Evolutionary conservation across 768 basidiomycete species (phyloP).

Genomic region (Boletus rubescentipes): DNA sequence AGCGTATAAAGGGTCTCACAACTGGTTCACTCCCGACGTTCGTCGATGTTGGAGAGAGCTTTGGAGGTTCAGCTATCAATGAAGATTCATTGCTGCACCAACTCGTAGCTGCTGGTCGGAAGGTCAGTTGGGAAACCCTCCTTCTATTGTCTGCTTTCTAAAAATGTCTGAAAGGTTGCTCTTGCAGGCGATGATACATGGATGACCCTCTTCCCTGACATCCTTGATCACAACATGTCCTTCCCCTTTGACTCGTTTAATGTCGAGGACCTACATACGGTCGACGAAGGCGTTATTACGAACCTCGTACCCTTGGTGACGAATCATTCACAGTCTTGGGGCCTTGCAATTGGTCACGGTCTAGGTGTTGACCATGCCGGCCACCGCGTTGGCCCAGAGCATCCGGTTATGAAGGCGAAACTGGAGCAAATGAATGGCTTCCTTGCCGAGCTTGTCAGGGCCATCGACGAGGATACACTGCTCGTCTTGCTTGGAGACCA

Average conservation of each 20-base stretch:
- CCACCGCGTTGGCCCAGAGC: constrained; percentile 89
- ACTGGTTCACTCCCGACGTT: constrained; percentile 96
- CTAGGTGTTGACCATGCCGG: constrained; percentile 97
- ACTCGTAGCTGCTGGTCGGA: constrained; percentile 55
- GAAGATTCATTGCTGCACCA: constrained; percentile 91
- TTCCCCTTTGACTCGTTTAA: constrained; percentile 96
- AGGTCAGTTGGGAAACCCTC: constrained; percentile 38
- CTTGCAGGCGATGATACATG: constrained; percentile 99
- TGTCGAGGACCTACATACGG: constrained; percentile 95
- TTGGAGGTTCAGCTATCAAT: constrained; percentile 79
- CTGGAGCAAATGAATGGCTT: constrained; percentile 86
- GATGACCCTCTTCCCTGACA: constrained; percentile 81
- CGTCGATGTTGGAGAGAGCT: constrained; percentile 90
- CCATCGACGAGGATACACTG: constrained; percentile 83
- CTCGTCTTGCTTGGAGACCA: constrained; percentile 94
- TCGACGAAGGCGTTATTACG: constrained; percentile 85
- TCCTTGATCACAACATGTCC: constrained; percentile 70
- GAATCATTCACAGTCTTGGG: constrained; percentile 58
- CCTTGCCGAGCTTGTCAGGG: constrained; percentile 65
- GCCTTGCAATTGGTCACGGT: constrained; percentile 88
- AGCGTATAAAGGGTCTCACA: constrained; percentile 91
- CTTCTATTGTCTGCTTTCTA: not conserved
- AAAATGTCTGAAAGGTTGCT: constrained; percentile 51
- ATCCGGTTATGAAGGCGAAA: constrained; percentile 83
- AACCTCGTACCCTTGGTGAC: constrained; percentile 82